Evolutionary conservation across 2,329 filamentous ascomycete genomes (phyloP), one percentile per base, ranked within the genome.

Genomic region (Alternaria atra): DNA sequence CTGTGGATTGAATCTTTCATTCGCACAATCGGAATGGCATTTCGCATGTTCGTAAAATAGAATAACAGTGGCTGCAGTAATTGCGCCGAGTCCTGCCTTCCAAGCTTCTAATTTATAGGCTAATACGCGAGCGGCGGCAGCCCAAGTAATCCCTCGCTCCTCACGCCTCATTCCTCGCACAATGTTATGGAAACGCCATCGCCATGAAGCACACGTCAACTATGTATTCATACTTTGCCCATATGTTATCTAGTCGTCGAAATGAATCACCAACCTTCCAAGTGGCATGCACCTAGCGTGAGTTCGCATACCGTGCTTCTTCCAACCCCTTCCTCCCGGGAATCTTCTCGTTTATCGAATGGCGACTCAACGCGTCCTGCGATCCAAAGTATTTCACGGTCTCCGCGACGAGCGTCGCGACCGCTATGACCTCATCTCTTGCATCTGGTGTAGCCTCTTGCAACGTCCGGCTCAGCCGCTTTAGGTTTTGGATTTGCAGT

Each of bases 391-490:
- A 73, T 17, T 58, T 20, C 17, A 55, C 61, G 4, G 64, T 57
- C 17, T 75, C 68, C 37, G 58, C 39, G 2, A 73, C 64, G 15
- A 74, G 57, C 20, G 35, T 53, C 5, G 58, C 30, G 1, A 73
- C 63, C 9, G 61, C 63, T 0, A 58, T 34, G 6, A 73, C 59
- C 43, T 75, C 71, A 1, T 64, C 60, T 27, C 54, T 63, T 2
- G 66, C 66, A 29, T 65, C 63, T 13, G 64, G 66, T 3, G 70
- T 69, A 2, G 66, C 70, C 23, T 75, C 73, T 44, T 74, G 73
- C 17, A 74, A 47, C 1, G 66, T 63, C 7, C 68, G 68, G 9
- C 72, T 65, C 9, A 75, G 27, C 8, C 62, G 55, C 54, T 72
- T 73, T 12, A 75, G 52, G 1, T 55, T 67, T 17, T 67, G 63